A percentile compares a stretch with the other conserved stretches of the same genome.
Conservation (phyloP, 2,329 filamentous ascomycete species). For the Exophiala viscosa region DNA sequence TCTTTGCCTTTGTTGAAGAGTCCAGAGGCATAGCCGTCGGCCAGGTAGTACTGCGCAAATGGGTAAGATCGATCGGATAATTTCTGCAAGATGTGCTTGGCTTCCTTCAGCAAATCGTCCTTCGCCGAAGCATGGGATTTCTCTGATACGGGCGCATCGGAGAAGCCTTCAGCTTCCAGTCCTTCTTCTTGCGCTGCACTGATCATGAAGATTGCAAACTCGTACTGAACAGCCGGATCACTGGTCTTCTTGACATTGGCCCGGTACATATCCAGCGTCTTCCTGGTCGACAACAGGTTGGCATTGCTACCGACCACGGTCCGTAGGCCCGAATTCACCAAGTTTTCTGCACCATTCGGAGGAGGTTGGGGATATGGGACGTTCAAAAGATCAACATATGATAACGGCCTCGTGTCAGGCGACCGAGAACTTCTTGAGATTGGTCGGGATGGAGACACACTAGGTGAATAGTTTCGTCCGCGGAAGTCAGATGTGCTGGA, state of each 20-base stretch:
- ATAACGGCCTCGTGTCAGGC: constrained; percentile 56
- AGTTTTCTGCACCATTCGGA: constrained; percentile 54
- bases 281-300: constrained; percentile 81
- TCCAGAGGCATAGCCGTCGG: constrained; percentile 88
- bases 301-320: constrained; percentile 81
- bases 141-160: constrained; percentile 39
- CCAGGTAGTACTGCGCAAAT: constrained; percentile 96
- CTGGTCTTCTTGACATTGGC: constrained; percentile 97
- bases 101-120: constrained; percentile 73
- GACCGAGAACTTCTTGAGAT: constrained; percentile 51
- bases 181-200: constrained; percentile 79
- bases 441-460: constrained; percentile 49
- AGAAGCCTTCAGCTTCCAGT: constrained; percentile 41
- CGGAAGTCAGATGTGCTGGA: constrained; percentile 70
- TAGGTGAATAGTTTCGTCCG: constrained; percentile 57
- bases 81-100: constrained; percentile 80
- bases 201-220: constrained; percentile 92
- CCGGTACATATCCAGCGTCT: constrained; percentile 96
- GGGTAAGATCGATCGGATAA: constrained; percentile 85
- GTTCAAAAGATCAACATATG: constrained; percentile 61
- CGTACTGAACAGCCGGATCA: constrained; percentile 85
- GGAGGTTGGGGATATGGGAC: constrained; percentile 76
- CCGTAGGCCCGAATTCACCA: constrained; percentile 79
- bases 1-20: constrained; percentile 92
- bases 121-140: constrained; percentile 53